phyloP scores from a whole-genome alignment of 371 early-diverging fungal species.

The Mucor lusitanicus region DNA sequence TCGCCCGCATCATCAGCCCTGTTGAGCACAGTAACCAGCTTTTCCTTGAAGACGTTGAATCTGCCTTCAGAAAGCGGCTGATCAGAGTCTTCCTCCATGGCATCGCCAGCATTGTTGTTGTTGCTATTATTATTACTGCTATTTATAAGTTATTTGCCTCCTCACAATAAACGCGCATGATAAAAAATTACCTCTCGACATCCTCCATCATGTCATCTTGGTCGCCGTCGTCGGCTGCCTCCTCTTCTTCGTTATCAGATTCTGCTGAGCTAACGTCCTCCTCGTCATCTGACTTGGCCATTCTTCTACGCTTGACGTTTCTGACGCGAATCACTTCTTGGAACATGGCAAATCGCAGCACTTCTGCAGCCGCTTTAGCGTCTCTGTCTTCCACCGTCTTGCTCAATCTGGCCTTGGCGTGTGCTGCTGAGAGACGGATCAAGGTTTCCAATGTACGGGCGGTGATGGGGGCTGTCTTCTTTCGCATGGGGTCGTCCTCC shows the following conservation, averaged over 20 bases:
- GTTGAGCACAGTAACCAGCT: background rate
- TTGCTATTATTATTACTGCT: background rate
- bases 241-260: conserved; percentile 42
- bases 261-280: conserved; percentile 29
- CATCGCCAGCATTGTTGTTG: background rate
- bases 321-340: conserved; percentile 73
- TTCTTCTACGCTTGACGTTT: conserved; percentile 60
- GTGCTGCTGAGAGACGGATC: conserved; percentile 98
- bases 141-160: background rate
- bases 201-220: conserved; percentile 32
- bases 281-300: conserved; percentile 22
- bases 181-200: conserved; percentile 2
- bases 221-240: conserved; percentile 1
- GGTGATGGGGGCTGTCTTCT: conserved; percentile 89
- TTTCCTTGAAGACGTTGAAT: background rate
- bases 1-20: background rate
- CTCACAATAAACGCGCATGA: background rate
- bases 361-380: conserved; percentile 82
- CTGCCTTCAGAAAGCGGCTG: background rate
- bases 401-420: conserved; percentile 96
- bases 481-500: conserved; percentile 55
- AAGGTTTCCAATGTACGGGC: conserved; percentile 99
- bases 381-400: conserved; percentile 82
- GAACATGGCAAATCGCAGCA: conserved; percentile 91
- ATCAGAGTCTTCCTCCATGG: background rate